Base-by-base conservation (phyloP, 2,329 filamentous ascomycete genomes). In the Cryphonectria naterciae region DNA sequence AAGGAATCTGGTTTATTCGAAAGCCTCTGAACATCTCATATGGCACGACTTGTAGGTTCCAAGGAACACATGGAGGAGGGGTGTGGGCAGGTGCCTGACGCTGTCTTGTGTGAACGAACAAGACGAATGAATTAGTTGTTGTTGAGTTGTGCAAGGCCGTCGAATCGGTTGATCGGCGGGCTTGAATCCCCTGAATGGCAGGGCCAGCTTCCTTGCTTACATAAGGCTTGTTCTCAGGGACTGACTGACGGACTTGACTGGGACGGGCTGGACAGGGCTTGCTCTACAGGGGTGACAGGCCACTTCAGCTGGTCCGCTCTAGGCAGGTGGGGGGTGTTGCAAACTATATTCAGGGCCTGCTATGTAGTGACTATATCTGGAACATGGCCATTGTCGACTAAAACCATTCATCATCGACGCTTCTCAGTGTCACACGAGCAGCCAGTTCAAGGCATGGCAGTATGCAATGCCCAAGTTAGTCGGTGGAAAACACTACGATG, bases 21-120 rank as follows among this genome's bases (percentile, higher is more conserved):
- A 68, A 70, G 11, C 70, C 70, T 62, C 70, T 70, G 68, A 68
- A 72, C 70, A 72, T 72, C 39, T 72, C 70, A 73, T 63, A 69
- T 67, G 61, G 60, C 39, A 39, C 37, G 62, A 19, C 19, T 32
- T 35, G 58, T 62, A 25, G 17, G 58, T 41, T 67, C 46, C 54
- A 19, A 52, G 46, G 62, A 32, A 65, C 69, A 67, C 69, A 71
- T 70, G 32, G 61, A 62, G 13, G 62, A 52, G 39, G 58, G 63
- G 58, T 56, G 41, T 32, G 43, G 63, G 66, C 52, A 58, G 39
- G 46, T 4, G n/a, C 32, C 15, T 49, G 52, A 66, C 41, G 4
- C n/a, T 13, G 61, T 64, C 61, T 13, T 37, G 39, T 28, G n/a
- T 28, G 41, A 17, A 39, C 39, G 37, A 25, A 46, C 15, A 19